These are phyloP conservation scores for Globisporangium viniferum DNA, from an alignment of 352 stramenopile species.

Conservation along the genomic window DNA sequence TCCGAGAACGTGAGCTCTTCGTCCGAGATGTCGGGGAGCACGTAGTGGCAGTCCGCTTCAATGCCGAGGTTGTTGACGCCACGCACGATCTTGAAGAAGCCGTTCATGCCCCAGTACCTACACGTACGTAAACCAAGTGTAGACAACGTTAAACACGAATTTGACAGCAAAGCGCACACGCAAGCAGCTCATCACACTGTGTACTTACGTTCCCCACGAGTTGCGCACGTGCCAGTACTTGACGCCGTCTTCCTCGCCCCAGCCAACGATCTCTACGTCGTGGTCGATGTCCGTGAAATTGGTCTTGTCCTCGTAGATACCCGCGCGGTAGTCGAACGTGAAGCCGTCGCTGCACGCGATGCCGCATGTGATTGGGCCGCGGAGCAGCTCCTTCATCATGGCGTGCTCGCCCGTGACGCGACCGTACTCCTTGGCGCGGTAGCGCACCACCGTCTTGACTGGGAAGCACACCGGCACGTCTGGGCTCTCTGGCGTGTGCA, in stretches of 20 bases:
- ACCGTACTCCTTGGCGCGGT: constrained; percentile 49
- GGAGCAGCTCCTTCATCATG: constrained; percentile 62
- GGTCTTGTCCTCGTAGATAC: constrained; percentile 82
- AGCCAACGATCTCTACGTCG: constrained; percentile 92
- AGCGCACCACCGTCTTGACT: constrained; percentile 48
- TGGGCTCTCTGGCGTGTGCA: constrained; percentile 26
- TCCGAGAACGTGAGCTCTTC: constrained; percentile 56
- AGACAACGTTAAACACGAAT: neutral
- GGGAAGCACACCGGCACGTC: constrained; percentile 35
- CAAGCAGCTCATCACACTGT: no score
- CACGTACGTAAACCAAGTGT: neutral
- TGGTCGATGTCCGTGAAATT: constrained; percentile 63
- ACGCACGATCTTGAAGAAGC: constrained; percentile 89
- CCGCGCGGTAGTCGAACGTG: constrained; percentile 84
- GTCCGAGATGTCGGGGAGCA: constrained; percentile 53
- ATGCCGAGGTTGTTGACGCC: constrained; percentile 86
- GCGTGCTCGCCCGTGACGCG: constrained; percentile 46
- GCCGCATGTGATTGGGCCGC: constrained; percentile 87
- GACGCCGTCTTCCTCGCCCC: constrained; percentile 74
- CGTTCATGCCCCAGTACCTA: constrained; percentile 85
- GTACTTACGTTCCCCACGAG: constrained; percentile 77
- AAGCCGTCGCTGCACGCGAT: constrained; percentile 81
- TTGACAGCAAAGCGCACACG: neutral
- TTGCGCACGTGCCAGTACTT: constrained; percentile 95
- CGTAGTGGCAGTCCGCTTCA: constrained; percentile 83